Base-by-base conservation (phyloP, 176 grass and related monocot species). In the Triticum urartu region DNA sequence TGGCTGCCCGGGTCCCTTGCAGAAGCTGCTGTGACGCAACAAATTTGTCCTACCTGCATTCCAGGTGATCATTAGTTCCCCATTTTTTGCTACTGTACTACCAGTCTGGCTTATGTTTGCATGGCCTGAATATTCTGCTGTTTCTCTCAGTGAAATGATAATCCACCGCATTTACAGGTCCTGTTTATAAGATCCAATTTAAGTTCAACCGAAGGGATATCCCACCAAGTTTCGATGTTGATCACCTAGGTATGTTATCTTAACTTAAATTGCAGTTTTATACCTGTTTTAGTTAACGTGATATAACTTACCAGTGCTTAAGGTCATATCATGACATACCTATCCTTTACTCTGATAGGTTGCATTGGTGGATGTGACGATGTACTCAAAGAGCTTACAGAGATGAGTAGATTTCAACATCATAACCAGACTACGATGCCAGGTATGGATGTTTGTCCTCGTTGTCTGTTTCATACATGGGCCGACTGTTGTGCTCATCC, bases 311-410 rank as follows among this genome's bases (percentile, higher is more conserved):
- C 3, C 2, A 64, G 47, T 66, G 47, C 8, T 35, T 69, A 68
- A 65, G 61, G 24, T 39, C 48, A 80, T 75, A 43, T 30, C 58
- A 17, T 52, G 66, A 73, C 26, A 72, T 52, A 30, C 68, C 13
- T 21, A 67, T 80, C 72, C 77, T 84, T 54, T 79, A 28, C 77
- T 76, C 58, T 69, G 25, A 69, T 88, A 98, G 96, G 96, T 85
- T 98, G 96, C 81, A 59, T 95, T 91, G 96, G 96, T 79, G 93
- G 96, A 33, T 98, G 96, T n/a, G 96, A 95, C 58, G 80, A 87
- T 77, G 79, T 91, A 86, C 88, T 98, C 33, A 94, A 84, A 92
- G 96, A 95, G 74, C 88, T 98, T 86, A 91, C 73, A 50, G 93
- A 92, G 82, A 82, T 94, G 81, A 91, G 92, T 87, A 89, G 96